Evolutionary conservation across 345 rosid genomes (phyloP), one percentile per base, ranked within the genome.

Genomic region (Rhodomyrtus tomentosa): DNA sequence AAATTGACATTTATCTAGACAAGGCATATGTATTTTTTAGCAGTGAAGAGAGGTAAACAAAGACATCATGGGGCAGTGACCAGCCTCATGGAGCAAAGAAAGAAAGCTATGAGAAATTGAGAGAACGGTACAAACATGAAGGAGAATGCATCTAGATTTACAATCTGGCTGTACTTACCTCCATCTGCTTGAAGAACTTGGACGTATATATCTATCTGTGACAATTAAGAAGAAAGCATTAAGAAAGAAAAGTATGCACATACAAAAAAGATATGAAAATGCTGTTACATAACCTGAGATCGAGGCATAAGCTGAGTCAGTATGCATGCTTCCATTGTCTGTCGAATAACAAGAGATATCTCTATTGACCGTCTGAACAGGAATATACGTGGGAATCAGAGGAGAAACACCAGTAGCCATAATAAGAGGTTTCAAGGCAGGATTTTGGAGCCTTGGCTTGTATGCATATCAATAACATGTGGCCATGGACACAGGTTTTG

Each of bases 131-230:
- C 45, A 8, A 36, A 68, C 79, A 68, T 68, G 79, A 18, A 68
- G 79, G 45, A 36, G 3, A 18, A 68, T 68, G 45, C 79, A 36
- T 68, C 12, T 4, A 36, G 24, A 29, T 68, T 68, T 68, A 36
- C 79, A 18, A 68, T 18, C 36, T 68, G 79, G 25, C 40, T 32
- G 42, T 68, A 51, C 55, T 91, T 86, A 97, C 99, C 99, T 91
- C 99, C 99, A 88, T 97, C 99, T 12, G 99, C 99, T 90, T 95
- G 99, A 54, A 97, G 96, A 91, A 97, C 98, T 90, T 95, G 99
- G 27, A 95, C 94, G 87, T 92, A 97, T 50, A 97, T 94, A 88
- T 95, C 98, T 87, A 95, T 97, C 99, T 95, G 95, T 89, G 89
- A 54, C 80, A n/a, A 32, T 68, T 80, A 85, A 74, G 32, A 12